Base-by-base conservation (phyloP, 1,284 basidiomycete species). In the Pholiota adiposa region DNA sequence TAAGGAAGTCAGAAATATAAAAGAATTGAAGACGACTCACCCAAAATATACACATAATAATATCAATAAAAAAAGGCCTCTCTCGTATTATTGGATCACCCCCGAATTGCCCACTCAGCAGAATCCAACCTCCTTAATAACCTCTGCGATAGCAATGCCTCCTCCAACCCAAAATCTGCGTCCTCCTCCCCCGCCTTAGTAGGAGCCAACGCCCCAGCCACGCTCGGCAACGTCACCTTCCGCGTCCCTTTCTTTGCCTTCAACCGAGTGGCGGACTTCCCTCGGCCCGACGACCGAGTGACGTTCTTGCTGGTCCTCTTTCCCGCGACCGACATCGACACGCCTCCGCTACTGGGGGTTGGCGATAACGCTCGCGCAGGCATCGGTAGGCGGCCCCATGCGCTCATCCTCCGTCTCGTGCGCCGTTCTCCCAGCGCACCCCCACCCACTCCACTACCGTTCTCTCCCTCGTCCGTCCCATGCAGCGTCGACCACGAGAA, bases 101-200 rank as follows among this genome's bases (percentile, higher is more conserved):
- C 44, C 6, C 59, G 60, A 51, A 33, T 52, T 31, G 63, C 65
- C 63, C 60, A 65, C 7, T 56, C 62, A 55, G 59, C 59, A 33
- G 62, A 62, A 54, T 69, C 65, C 52, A 71, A 58, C 27, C 66
- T 56, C 38, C 60, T 70, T 63, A 70, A 62, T 27, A 71, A 46
- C 51, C 61, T 60, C 60, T 71, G 70, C 33, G 70, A 65, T 25
- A 71, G 65, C 43, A 71, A 62, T 14, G 69, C 66, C 54, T 71
- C 70, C 25, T 71, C 70, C 34, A 71, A 21, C 31, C 66, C 65
- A 44, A 70, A 68, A 49, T 66, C 67, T 12, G 51, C 51, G 49
- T 69, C 67, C 50, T 66, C 67, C 51, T 59, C 51, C 23, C 59
- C 57, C n/a, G 38, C 38, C 21, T 21, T 57, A 8, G n/a, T 21